These are phyloP conservation scores for Penicillium sclerotiorum DNA, from an alignment of 2,329 filamentous ascomycete genomes.

Conservation along the genomic window DNA sequence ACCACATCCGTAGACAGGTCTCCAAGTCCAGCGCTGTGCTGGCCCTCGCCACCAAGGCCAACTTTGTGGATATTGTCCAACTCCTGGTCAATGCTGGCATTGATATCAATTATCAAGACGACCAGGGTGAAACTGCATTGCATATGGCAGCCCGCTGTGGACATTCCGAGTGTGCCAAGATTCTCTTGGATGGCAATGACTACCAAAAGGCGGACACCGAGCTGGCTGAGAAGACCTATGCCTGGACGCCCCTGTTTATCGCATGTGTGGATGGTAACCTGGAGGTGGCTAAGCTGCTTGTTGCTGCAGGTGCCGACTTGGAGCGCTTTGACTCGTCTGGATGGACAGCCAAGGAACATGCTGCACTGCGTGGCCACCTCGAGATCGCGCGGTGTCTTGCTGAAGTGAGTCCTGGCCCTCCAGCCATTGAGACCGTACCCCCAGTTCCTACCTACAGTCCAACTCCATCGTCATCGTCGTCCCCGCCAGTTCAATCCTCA, in stretches of 20 bases:
- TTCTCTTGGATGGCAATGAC: slow-evolving; percentile 70
- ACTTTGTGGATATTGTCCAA: slow-evolving; percentile 80
- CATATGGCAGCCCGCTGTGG: slow-evolving; percentile 91
- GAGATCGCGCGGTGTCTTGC: slow-evolving; percentile 72
- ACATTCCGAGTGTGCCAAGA: slow-evolving; percentile 75
- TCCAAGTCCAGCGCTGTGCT: slow-evolving; percentile 86
- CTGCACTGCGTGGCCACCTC: slow-evolving; percentile 84
- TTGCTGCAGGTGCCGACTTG: slow-evolving; percentile 76
- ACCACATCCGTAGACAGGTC: slow-evolving; percentile 67
- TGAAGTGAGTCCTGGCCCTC: slow-evolving; percentile 53
- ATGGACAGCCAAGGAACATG: slow-evolving; percentile 93
- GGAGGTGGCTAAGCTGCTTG: slow-evolving; percentile 72
- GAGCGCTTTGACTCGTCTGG: slow-evolving; percentile 80
- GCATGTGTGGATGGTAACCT: slow-evolving; percentile 87
- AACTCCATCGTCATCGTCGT: slow-evolving; percentile 40
- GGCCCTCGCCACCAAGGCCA: slow-evolving; percentile 82
- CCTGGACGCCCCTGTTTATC: slow-evolving; percentile 94
- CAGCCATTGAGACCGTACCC: slow-evolving; percentile 36
- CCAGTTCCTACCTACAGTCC: slow-evolving; percentile 34
- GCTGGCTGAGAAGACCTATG: slow-evolving; percentile 77
- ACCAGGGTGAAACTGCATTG: slow-evolving; percentile 85
- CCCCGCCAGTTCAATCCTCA: slow-evolving; percentile 41
- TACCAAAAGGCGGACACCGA: slow-evolving; percentile 76
- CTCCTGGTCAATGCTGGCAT: slow-evolving; percentile 87
- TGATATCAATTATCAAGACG: slow-evolving; percentile 90